phyloP scores from a whole-genome alignment of 192 early-diverging fungal genomes.

The Coemansia guatemalensis region DNA sequence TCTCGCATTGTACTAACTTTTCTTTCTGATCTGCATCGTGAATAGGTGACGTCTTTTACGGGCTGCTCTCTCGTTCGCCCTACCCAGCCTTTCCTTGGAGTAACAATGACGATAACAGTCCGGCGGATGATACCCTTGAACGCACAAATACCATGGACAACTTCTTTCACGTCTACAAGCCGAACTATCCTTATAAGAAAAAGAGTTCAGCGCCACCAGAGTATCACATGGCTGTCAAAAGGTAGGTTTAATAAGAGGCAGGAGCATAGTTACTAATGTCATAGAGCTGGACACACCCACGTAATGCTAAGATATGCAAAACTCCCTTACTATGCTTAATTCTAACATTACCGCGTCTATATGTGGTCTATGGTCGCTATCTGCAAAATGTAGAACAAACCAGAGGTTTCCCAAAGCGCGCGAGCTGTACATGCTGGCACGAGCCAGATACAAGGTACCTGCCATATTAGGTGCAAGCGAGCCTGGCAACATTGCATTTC shows the following conservation, averaged over 20 bases:
- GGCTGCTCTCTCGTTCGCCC: constrained; percentile 17
- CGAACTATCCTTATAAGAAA: constrained; percentile 33
- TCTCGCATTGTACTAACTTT: neutral
- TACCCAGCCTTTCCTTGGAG: neutral
- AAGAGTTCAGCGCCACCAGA: constrained; percentile 31
- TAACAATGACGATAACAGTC: neutral
- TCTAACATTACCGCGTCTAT: neutral
- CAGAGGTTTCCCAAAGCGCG: constrained; percentile 8
- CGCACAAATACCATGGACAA: neutral
- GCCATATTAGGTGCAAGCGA: constrained; percentile 33
- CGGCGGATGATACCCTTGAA: no score
- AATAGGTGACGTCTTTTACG: constrained; percentile 23
- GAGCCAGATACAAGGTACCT: constrained; percentile 8
- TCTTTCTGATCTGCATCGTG: neutral
- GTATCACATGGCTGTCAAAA: constrained; percentile 18
- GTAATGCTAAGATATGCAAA: no score
- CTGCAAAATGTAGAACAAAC: neutral
- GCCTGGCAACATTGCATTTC: constrained; percentile 25
- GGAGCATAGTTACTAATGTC: no score
- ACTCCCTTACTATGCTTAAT: no score
- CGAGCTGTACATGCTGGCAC: constrained; percentile 12
- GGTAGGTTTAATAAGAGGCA: constrained; percentile 13
- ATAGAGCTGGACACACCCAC: no score
- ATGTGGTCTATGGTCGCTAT: neutral
- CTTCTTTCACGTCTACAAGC: constrained; percentile 31